Conservation (phyloP, 208 protist genomes). For the Naegleria lovaniensis region DNA sequence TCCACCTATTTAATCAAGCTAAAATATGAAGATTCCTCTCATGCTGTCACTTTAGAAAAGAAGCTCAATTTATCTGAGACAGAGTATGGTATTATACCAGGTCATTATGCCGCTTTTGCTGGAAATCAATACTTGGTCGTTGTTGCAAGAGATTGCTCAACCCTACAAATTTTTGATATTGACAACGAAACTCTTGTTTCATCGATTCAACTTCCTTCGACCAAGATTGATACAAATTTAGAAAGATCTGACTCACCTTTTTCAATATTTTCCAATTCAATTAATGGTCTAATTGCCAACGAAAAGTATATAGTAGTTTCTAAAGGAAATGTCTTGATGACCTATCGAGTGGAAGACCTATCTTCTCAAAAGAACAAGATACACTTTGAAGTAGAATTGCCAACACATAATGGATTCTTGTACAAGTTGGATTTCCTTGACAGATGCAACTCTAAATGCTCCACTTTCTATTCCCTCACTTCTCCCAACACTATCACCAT, state of each 20-base stretch:
- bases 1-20: not conserved
- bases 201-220: not conserved
- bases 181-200: not conserved
- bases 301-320: not conserved
- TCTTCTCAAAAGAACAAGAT: not conserved
- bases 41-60: not conserved
- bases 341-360: not conserved
- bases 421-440: not conserved
- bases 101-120: not conserved
- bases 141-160: not conserved
- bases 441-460: not conserved
- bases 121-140: not conserved
- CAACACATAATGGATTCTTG: not conserved
- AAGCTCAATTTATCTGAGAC: not conserved
- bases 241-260: not conserved
- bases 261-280: not conserved
- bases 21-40: not conserved
- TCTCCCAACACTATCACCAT: not conserved
- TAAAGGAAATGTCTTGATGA: not conserved
- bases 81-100: not conserved
- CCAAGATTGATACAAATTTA: not conserved
- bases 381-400: not conserved
- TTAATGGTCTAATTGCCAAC: not conserved
- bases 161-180: not conserved
- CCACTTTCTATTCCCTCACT: not conserved